Evolutionary conservation across 2,329 filamentous ascomycete genomes (phyloP).

Genomic region (Gaeumannomyces sp.): DNA sequence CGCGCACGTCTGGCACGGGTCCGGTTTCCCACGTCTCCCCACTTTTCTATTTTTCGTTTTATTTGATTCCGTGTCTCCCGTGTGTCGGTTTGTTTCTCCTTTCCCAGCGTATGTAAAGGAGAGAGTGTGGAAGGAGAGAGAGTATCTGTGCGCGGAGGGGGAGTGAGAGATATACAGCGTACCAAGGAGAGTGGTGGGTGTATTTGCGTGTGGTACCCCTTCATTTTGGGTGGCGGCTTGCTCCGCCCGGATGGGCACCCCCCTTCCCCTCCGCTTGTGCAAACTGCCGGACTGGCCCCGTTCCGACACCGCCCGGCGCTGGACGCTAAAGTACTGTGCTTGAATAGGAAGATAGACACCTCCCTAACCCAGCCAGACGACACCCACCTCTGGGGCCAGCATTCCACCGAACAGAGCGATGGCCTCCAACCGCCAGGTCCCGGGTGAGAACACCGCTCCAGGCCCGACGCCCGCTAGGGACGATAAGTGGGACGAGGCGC

Average conservation of each 20-base stretch:
- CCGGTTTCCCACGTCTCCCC: not conserved
- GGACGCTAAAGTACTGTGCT: not conserved
- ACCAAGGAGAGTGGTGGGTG: not conserved
- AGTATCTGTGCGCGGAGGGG: not conserved
- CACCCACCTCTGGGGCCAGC: too few relatives aligned
- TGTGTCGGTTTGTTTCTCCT: not conserved
- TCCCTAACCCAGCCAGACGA: not conserved
- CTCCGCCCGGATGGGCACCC: not conserved
- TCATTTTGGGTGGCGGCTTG: too few relatives aligned
- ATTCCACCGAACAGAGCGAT: constrained; percentile 5
- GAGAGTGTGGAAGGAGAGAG: not conserved
- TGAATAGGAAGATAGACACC: not conserved
- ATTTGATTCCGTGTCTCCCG: not conserved
- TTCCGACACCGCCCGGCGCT: not conserved
- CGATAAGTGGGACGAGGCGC: constrained; percentile 38
- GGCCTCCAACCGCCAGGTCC: constrained; percentile 11
- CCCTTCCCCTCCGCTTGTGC: not conserved
- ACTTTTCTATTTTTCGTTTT: not conserved
- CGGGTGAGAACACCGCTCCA: not conserved
- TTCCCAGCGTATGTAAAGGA: not conserved
- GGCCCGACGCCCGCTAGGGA: constrained; percentile 19
- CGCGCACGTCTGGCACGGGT: too few relatives aligned
- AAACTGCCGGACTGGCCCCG: not conserved
- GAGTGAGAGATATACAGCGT: not conserved
- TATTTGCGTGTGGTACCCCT: not conserved